Percentiles rank a stretch among this genome's conserved stretches.
Evolutionary conservation across 768 basidiomycete genomes (phyloP).

Genomic region (Phylloporus sp.): DNA sequence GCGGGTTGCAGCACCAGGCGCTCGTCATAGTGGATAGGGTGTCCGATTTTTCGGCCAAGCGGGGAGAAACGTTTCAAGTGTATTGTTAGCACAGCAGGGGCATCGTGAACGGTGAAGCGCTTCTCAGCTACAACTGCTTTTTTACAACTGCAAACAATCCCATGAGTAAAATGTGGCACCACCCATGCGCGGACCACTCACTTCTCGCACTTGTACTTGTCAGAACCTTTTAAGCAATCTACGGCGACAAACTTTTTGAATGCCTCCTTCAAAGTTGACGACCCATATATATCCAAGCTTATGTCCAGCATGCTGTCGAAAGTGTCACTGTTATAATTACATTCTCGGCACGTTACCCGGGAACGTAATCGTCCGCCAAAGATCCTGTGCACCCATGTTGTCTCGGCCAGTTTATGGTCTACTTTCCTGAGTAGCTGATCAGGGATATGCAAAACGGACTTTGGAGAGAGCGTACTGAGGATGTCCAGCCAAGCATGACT

Average conservation of each 20-base stretch:
- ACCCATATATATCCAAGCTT: constrained; percentile 80
- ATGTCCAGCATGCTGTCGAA: constrained; percentile 94
- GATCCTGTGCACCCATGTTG: constrained; percentile 91
- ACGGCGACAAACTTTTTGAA: constrained; percentile 75
- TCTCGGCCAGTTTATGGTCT: constrained; percentile 68
- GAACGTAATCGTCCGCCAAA: constrained; percentile 93
- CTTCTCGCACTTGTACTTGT: constrained; percentile 99
- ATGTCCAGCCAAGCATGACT: constrained; percentile 68
- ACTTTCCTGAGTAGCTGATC: constrained; percentile 49
- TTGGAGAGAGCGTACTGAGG: constrained; percentile 52
- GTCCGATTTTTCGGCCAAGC: constrained; percentile 80
- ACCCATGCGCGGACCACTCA: constrained; percentile 39
- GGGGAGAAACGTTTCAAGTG: constrained; percentile 96
- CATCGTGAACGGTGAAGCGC: constrained; percentile 81
- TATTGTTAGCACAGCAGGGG: constrained; percentile 83
- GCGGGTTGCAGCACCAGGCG: constrained; percentile 64
- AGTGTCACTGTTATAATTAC: constrained; percentile 88
- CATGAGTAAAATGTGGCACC: constrained; percentile 4
- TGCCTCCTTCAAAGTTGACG: constrained; percentile 62
- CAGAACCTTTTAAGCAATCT: constrained; percentile 81
- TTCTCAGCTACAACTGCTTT: constrained; percentile 88
- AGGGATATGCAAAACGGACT: constrained; percentile 1
- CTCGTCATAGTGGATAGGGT: constrained; percentile 76
- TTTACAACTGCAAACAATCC: constrained; percentile 67
- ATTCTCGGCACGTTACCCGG: constrained; percentile 80